Percentiles rank a stretch among this genome's conserved stretches.
phyloP scores from a whole-genome alignment of 169 alveolate species.

The Cryptosporidium viatorum region DNA sequence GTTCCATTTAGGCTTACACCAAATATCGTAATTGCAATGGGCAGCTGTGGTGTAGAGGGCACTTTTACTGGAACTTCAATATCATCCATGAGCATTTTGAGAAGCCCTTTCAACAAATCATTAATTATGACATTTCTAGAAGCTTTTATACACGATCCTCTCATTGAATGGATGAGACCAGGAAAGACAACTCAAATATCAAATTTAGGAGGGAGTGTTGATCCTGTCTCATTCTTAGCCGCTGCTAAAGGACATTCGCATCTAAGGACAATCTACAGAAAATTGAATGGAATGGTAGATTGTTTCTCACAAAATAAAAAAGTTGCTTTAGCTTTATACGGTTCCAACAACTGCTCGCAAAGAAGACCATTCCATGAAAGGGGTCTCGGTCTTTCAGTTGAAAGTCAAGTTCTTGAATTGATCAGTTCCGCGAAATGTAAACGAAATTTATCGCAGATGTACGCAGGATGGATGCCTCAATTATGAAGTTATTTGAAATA shows the following conservation, averaged over 20 bases:
- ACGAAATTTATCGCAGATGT: constrained; percentile 92
- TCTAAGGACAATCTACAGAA: constrained; percentile 81
- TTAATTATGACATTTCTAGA: constrained; percentile 89
- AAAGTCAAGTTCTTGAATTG: constrained; percentile 86
- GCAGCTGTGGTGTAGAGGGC: constrained; percentile 87
- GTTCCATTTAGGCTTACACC: constrained; percentile 98
- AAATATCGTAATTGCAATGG: constrained; percentile 95
- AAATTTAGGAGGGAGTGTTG: constrained; percentile 70
- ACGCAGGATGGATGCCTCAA: constrained; percentile 96
- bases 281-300: constrained; percentile 86
- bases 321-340: constrained; percentile 75
- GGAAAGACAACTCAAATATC: constrained; percentile 73
- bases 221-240: constrained; percentile 78
- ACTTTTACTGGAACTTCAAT: constrained; percentile 90
- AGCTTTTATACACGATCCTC: constrained; percentile 95
- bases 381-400: constrained; percentile 79
- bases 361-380: constrained; percentile 84
- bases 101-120: constrained; percentile 86
- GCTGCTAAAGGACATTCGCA: constrained; percentile 78
- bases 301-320: constrained; percentile 83
- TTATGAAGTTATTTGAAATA: constrained; percentile 38
- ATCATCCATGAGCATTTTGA: constrained; percentile 85
- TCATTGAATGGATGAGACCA: constrained; percentile 92
- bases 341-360: constrained; percentile 83
- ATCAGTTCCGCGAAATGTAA: constrained; percentile 92